Evolutionary conservation across 805 yeast genomes (phyloP).

Genomic region (Clavispora vitiphila): DNA sequence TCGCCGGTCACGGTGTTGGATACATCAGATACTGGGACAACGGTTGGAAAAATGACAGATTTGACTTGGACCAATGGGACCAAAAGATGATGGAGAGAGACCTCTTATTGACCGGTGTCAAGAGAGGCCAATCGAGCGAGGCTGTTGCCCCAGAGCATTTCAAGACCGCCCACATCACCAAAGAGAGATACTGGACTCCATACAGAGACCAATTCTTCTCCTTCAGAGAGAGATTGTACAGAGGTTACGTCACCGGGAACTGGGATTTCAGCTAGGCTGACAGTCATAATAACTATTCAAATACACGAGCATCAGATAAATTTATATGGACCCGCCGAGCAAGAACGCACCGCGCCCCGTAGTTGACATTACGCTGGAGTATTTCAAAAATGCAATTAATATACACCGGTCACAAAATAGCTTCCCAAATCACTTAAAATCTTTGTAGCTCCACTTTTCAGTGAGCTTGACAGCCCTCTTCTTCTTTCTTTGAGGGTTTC

Average conservation of each 20-base stretch:
- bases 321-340: neutral
- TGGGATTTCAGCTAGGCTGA: constrained; percentile 34
- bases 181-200: constrained; percentile 41
- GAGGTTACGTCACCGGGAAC: constrained; percentile 41
- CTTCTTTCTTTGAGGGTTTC: constrained; percentile 63
- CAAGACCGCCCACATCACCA: constrained; percentile 50
- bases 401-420: constrained; percentile 1
- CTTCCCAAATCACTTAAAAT: constrained; percentile 54
- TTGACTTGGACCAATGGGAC: constrained; percentile 40
- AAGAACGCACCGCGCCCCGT: neutral
- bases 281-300: neutral
- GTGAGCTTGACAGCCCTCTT: constrained; percentile 70
- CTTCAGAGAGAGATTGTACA: constrained; percentile 43
- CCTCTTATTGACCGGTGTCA: constrained; percentile 67
- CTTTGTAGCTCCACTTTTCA: constrained; percentile 92
- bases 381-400: neutral
- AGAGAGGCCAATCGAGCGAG: constrained; percentile 61
- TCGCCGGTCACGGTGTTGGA: constrained; percentile 44
- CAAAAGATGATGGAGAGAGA: constrained; percentile 63
- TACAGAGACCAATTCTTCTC: constrained; percentile 44
- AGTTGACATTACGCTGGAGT: neutral
- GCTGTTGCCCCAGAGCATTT: constrained; percentile 73
- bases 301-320: neutral
- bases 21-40: constrained; percentile 45
- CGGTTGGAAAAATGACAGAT: constrained; percentile 45